Evolutionary conservation across 106 monocot species (phyloP), one percentile per base, ranked within the genome.

Genomic region (Vanilla planifolia): DNA sequence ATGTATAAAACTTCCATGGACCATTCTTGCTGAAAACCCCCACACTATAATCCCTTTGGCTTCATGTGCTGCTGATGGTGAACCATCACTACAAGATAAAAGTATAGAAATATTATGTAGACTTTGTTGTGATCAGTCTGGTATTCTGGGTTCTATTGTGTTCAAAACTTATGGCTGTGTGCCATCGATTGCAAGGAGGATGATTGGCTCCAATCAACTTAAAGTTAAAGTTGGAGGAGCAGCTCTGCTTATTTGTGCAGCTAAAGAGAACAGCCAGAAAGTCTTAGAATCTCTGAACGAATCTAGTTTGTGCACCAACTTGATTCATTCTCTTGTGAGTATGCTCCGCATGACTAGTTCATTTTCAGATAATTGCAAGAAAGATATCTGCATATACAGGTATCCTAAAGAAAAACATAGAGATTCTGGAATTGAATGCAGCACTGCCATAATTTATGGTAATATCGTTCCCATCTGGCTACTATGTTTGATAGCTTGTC

Each of bases 191-290:
- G 74, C 85, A 50, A 74, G 61, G 43, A 51, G 92, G 26, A 63
- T 99, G 14, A 83, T 92, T 59, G 72, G 63, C 14, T 88, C 92
- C 24, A 88, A 59, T 47, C 26, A 43, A 16, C 43, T 77, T 24
- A 81, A 79, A 73, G 75, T 92, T 60, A 88, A 76, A 73, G 64
- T 92, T 43, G 85, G 92, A 29, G 98, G 98, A 64, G 55, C 70
- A 67, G 85, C 98, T 45, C 75, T 99, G 71, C 87, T 99, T 56
- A 77, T 79, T 43, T 92, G 92, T 66, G 79, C 98, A 52, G 79
- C 88, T 48, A 85, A 82, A 66, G 82, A 71, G 52, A 67, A 80
- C 21, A 63, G 69, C 20, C 68, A 80, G 35, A 75, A 75, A 62
- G 30, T 74, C 36, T 50, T 99, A 55, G 92, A 85, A 67, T 73